Evolutionary conservation across 371 early-diverging fungal species (phyloP).

Genomic region (Mortierella sp.): DNA sequence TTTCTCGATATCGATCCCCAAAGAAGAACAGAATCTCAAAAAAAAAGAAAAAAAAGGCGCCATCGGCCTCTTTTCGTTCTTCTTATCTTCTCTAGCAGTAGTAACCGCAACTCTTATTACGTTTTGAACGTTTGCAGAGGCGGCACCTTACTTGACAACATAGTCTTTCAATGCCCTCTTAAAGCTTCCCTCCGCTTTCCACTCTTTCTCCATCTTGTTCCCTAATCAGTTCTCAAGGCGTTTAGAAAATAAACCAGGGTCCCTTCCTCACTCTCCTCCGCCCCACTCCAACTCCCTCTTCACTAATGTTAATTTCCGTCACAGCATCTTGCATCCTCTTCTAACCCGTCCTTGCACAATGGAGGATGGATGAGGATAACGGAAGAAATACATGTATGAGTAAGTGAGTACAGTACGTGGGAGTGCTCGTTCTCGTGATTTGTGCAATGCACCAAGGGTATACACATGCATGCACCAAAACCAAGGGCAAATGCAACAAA

Average conservation of each 20-base stretch:
- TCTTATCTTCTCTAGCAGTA: no score
- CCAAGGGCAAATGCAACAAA: no score
- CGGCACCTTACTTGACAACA: no score
- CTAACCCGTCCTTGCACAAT: not conserved
- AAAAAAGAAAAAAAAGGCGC: not conserved
- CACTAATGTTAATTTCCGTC: not conserved
- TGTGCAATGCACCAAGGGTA: not conserved
- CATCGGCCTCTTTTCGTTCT: not conserved
- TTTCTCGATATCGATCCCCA: not conserved
- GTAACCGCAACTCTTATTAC: not conserved
- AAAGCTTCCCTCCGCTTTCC: no score
- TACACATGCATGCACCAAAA: not conserved
- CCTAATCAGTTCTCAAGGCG: not conserved
- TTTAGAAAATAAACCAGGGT: not conserved
- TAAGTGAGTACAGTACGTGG: not conserved
- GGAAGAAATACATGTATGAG: not conserved
- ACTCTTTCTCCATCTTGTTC: not conserved
- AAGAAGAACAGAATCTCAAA: not conserved
- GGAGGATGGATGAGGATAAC: not conserved
- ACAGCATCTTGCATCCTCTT: not conserved
- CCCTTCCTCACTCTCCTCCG: not conserved
- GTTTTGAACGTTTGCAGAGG: no score
- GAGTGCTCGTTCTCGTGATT: not conserved
- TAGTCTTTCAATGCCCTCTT: no score
- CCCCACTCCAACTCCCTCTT: not conserved